These are phyloP conservation scores for Chrysophaeum taylorii DNA, from an alignment of 352 stramenopile species.

Conservation along the genomic window DNA sequence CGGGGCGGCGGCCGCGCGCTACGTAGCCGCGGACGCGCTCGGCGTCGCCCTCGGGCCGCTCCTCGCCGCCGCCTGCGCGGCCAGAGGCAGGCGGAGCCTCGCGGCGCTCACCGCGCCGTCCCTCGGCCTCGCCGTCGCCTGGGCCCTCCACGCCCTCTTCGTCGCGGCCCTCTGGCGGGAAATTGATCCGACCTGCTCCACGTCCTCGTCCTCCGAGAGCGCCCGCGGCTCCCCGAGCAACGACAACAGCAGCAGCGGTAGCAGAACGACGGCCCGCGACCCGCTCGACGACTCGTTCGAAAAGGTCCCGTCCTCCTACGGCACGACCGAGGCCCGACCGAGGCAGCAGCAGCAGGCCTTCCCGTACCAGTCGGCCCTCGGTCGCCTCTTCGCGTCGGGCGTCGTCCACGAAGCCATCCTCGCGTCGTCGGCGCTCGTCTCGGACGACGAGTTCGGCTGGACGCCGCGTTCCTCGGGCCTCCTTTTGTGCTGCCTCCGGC, in stretches of 20 bases:
- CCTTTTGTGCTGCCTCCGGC: not conserved
- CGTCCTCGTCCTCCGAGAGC: not conserved
- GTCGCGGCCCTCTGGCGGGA: not conserved
- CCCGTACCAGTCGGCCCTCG: not conserved
- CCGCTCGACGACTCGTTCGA: no score
- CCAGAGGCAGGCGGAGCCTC: not conserved
- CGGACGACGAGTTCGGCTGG: not conserved
- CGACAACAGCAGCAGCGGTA: no score
- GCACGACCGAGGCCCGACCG: no score
- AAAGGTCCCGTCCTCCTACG: no score
- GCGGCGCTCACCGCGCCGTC: not conserved
- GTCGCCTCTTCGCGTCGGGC: not conserved
- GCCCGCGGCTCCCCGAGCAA: no score
- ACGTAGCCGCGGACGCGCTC: not conserved
- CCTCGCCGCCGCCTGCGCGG: no score
- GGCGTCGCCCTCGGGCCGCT: not conserved
- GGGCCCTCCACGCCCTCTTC: not conserved
- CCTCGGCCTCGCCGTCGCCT: not conserved
- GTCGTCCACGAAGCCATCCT: not conserved
- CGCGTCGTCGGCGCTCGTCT: not conserved
- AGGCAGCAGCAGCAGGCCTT: no score
- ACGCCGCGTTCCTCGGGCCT: not conserved
- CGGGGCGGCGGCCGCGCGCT: not conserved
- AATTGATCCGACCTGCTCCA: not conserved
- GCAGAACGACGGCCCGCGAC: no score